Evolutionary conservation across 177 flowering plant species (phyloP), one percentile per base, ranked within the genome.

Genomic region (Telopea speciosissima): DNA sequence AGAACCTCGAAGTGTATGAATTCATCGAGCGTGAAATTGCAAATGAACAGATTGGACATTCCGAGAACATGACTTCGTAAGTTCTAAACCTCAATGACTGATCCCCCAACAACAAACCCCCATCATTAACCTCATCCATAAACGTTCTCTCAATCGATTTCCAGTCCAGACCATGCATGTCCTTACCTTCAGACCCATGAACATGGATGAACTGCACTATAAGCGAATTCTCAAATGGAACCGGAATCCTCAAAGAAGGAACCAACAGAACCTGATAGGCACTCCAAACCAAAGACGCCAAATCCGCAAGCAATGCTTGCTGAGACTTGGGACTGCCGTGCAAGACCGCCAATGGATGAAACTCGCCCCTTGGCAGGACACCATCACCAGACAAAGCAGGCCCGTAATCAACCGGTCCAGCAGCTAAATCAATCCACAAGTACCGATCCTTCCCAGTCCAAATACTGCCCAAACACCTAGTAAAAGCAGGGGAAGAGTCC

Each of bases 331-430:
- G 89, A 8, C 87, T 71, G 0, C 97, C 97, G 65, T 92, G 99
- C 23, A 84, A 63, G 0, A 94, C 79, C 0, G 97, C 88, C 26
- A 95, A 45, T 1, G 99, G 97, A 66, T 92, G 99, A 76, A 90
- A 95, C 73, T 90, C 97, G 0, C 97, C 98, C 9, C 83, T 79
- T 0, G 99, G 97, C 22, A 92, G 36, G 26, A 91, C 82, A 61
- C 97, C 99, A 59, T 96, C 99, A 3, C 98, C 99, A 0, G 99
- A 89, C n/a, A 93, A 61, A 0, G 87, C 87, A 19, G 99, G 99
- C 17, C 99, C 97, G 59, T 93, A 93, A 71, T 93, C 90, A 9
- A 96, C 93, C 1, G 99, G 98, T 0, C 98, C 99, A 0, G 99
- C 98, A 3, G 80, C 84, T 40, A 95, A 83, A 78, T 95, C 99